Conservation (phyloP, 1,284 basidiomycete species). For the Ceratobasidium sp. region DNA sequence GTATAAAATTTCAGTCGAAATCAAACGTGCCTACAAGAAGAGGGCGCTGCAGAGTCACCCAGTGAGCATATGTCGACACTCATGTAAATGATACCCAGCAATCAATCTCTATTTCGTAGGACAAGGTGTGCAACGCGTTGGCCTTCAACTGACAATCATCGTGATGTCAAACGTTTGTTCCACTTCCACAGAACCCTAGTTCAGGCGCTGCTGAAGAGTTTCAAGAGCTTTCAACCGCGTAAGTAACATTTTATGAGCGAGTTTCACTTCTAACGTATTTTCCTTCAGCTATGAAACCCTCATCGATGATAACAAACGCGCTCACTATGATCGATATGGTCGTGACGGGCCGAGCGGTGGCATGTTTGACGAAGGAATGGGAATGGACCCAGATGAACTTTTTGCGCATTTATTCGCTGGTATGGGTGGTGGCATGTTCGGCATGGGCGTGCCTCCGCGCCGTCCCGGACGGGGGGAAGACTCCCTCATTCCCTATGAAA, state of each 20-base stretch:
- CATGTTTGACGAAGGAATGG: slow-evolving; percentile 59
- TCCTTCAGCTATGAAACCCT: slow-evolving; percentile 83
- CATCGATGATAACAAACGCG: slow-evolving; percentile 80
- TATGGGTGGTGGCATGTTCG: slow-evolving; percentile 64
- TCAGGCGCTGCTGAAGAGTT: slow-evolving; percentile 83
- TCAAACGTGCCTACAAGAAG: slow-evolving; percentile 92
- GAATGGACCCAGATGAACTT: slow-evolving; percentile 75
- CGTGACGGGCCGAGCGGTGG: slow-evolving; percentile 63
- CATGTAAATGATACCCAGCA: slow-evolving; percentile 32
- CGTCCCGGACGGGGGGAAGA: slow-evolving; percentile 70
- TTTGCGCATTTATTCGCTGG: slow-evolving; percentile 64
- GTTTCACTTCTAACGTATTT: slow-evolving; percentile 14
- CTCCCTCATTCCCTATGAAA: slow-evolving; percentile 83
- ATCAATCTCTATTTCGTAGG: slow-evolving; percentile 59
- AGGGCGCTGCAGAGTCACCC: slow-evolving; percentile 94
- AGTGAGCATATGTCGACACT: slow-evolving; percentile 64
- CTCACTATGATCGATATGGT: slow-evolving; percentile 85
- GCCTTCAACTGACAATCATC: neutral
- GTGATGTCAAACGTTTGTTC: neutral
- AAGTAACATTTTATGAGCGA: slow-evolving; percentile 57
- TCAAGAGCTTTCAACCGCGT: slow-evolving; percentile 90
- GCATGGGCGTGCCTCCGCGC: slow-evolving; percentile 58
- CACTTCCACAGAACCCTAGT: slow-evolving; percentile 77
- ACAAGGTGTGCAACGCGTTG: slow-evolving; percentile 76
- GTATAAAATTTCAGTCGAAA: slow-evolving; percentile 70